Conservation (phyloP, 176 grass and related monocot genomes). For the Ensete ventricosum region DNA sequence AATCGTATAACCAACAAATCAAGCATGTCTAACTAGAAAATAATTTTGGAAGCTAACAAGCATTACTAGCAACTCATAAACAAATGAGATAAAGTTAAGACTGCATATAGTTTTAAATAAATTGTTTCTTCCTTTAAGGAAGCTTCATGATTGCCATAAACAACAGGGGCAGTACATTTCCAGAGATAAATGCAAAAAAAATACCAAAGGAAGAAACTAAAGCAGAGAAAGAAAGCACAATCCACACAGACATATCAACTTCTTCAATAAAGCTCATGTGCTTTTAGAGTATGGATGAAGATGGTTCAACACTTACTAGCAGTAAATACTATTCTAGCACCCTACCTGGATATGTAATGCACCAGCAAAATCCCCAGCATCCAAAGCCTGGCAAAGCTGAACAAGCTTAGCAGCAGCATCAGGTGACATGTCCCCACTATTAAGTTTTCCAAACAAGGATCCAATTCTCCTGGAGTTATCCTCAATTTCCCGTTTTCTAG, state of each 20-base stretch:
- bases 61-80: no score
- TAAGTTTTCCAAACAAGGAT: conserved; percentile 76
- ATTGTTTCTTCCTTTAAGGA: neutral
- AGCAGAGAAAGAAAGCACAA: neutral
- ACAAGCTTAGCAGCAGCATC: conserved; percentile 83
- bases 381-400: conserved; percentile 73
- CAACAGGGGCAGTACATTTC: neutral
- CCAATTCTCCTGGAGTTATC: conserved; percentile 96
- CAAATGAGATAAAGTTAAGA: no score
- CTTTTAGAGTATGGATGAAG: neutral
- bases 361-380: conserved; percentile 54
- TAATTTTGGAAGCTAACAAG: neutral
- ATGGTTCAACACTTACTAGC: neutral
- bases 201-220: neutral
- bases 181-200: neutral
- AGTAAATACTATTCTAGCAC: neutral
- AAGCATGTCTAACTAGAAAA: neutral
- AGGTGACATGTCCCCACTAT: conserved; percentile 81
- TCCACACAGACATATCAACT: neutral
- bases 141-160: neutral
- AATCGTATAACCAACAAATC: neutral
- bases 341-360: conserved; percentile 86
- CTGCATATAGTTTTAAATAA: no score
- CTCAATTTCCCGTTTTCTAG: conserved; percentile 85
- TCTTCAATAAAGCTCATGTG: neutral